Evolutionary conservation across 306 rosid species (phyloP), one percentile per base, ranked within the genome.

Genomic region (Herpetospermum pedunculosum): DNA sequence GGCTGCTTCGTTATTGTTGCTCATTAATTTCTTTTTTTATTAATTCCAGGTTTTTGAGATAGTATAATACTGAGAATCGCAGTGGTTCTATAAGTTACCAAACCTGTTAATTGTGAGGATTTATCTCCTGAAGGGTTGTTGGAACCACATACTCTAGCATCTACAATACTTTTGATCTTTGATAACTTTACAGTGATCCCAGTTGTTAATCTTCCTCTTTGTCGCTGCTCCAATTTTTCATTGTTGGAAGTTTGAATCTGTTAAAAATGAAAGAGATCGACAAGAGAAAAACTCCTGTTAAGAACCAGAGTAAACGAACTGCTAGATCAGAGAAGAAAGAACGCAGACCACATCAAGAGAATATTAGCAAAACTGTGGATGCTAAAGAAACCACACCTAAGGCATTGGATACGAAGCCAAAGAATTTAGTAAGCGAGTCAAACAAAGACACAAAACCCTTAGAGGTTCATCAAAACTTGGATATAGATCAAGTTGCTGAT

Each of bases 191-290:
- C 26, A 46, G 58, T 8, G 58, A 46, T 46, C 14, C 21, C 21
- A 5, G 49, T 18, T 58, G 41, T 21, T 71, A 72, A 25, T 32
- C 9, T 40, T 37, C 28, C 49, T 10, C 16, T 13, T 73, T 40
- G 43, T 74, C n/a, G n/a, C n/a, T n/a, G n/a, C n/a, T n/a, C n/a
- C n/a, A n/a, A n/a, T n/a, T n/a, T n/a, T n/a, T n/a, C 19, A 34
- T 52, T 48, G 35, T 73, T 13, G 68, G 5, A 57, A 57, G 35
- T 25, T 49, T 50, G 19, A 68, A 76, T 44, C 46, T 65, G 50
- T 54, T 49, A 25, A 80, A 63, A 70, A 91, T 91, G 98, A 91
- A 86, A 80, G 94, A 91, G 77, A 84, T 73, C 62, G 97, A 87
- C 76, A 88, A 81, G 83, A 90, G 83, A 81, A 91, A 82, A 72